A percentile compares a stretch with the other conserved stretches of the same genome.
Conservation (phyloP, 495 filamentous ascomycete species). For the Penicillium pulvis region DNA sequence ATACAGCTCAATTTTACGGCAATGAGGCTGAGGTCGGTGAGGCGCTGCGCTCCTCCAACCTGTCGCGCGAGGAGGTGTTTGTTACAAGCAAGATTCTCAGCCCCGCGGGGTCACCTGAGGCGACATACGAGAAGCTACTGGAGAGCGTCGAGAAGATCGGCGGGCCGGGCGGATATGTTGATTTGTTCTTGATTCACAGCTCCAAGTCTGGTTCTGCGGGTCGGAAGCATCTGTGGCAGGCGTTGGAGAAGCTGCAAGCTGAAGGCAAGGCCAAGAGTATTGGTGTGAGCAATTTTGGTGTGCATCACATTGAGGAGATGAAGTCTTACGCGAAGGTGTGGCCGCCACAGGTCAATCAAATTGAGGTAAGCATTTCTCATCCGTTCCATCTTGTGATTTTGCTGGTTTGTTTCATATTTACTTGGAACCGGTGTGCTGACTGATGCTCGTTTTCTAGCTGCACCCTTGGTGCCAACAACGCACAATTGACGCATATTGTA, state of each 20-base stretch:
- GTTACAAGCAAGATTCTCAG: constrained; percentile 68
- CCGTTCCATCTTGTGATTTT: neutral
- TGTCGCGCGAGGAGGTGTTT: constrained; percentile 62
- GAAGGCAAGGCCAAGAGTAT: constrained; percentile 63
- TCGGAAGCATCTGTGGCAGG: constrained; percentile 64
- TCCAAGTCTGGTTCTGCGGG: constrained; percentile 54
- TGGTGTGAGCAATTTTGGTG: constrained; percentile 72
- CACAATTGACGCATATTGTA: constrained; percentile 60
- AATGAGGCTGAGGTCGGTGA: constrained; percentile 70
- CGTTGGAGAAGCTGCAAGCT: constrained; percentile 59
- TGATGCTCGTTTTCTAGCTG: constrained; percentile 41
- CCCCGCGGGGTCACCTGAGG: constrained; percentile 56
- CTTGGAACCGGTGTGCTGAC: constrained; percentile 1
- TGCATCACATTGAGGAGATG: constrained; percentile 62
- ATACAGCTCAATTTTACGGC: constrained; percentile 70
- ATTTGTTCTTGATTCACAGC: constrained; percentile 71
- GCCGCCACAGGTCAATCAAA: constrained; percentile 71
- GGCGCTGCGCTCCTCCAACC: constrained; percentile 54
- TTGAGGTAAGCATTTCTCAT: constrained; percentile 51
- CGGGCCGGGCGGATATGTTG: constrained; percentile 64
- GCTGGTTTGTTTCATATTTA: constrained; percentile 2
- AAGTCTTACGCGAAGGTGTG: constrained; percentile 60
- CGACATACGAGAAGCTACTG: constrained; percentile 58
- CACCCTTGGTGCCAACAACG: constrained; percentile 71
- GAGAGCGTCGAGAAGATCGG: constrained; percentile 64